Conservation (phyloP, 345 rosid species). For the Eucalyptus lansdowneana region DNA sequence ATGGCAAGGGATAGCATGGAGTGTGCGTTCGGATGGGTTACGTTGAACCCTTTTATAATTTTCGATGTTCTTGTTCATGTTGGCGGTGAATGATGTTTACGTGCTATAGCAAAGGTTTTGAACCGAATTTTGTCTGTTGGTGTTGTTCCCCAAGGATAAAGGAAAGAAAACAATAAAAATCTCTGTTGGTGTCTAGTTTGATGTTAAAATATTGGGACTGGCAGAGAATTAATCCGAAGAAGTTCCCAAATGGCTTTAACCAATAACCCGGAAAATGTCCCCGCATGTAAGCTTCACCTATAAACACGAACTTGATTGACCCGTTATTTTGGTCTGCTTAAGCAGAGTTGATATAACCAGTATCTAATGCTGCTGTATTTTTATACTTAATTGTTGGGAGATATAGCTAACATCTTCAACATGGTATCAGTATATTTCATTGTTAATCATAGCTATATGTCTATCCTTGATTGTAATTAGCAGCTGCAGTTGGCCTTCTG, state of each 20-base stretch:
- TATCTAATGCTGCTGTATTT: not conserved
- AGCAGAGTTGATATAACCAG: not conserved
- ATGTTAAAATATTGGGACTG: not conserved
- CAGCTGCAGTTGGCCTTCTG: not conserved
- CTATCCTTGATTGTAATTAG: not conserved
- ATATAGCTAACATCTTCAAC: not conserved
- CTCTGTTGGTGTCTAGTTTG: not conserved
- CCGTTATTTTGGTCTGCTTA: not conserved
- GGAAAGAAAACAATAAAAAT: no score
- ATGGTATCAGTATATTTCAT: not conserved
- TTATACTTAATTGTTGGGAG: not conserved
- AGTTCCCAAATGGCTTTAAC: not conserved
- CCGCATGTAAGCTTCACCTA: not conserved
- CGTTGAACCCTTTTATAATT: not conserved
- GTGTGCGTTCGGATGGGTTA: not conserved
- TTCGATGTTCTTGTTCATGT: no score
- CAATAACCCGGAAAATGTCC: not conserved
- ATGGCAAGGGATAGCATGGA: not conserved
- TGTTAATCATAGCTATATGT: not conserved
- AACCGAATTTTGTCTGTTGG: not conserved
- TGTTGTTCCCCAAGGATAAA: not conserved
- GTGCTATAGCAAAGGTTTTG: rapidly evolving
- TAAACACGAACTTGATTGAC: not conserved
- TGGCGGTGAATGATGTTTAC: rapidly evolving
- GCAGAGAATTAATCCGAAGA: not conserved